Evolutionary conservation across 78 protist genomes (phyloP), one percentile per base, ranked within the genome.

Genomic region (Dictyostelium purpureum): DNA sequence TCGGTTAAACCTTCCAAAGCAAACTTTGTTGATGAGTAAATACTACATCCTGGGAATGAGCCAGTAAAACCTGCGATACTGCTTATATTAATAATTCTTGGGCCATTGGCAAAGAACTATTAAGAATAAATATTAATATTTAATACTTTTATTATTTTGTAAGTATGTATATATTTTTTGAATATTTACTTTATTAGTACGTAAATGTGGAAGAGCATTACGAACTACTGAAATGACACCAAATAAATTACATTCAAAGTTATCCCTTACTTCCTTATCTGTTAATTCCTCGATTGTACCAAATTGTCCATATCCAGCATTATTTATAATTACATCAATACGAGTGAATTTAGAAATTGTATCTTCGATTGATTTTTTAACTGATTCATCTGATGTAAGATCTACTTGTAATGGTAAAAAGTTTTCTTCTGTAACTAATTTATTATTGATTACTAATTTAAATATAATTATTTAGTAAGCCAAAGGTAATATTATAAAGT

Each of bases 1-100:
- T 71, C 76, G 26, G 79, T 83, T 38, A 83, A 24, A 54, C 79
- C 80, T 37, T 83, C 90, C 6, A 83, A 14, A 16, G 90, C 90
- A 83, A 71, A 70, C 40, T 83, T 83, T 51, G 77, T 71, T 14
- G 74, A 42, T 18, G 49, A 33, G 38, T 83, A 83, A 7, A 51
- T 1, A 7, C 63, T 51, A 42, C 54, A 35, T 10, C 73, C 79
- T 54, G 73, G 73, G 61, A 73, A 83, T 16, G 3, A 1, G 6
- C 79, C 79, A 26, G 42, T 37, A 6, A 51, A n/a, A 28, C 90
- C 69, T 35, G 26, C 70, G 59, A 71, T 28, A 0, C 81, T 71
- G 16, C 81, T 71, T 4, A 83, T 56, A n/a, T 83, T 83, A 2
- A 45, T 40, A 71, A 73, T 38, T 40, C 79, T 7, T 24, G 65